These are phyloP conservation scores for Boletus calvinii DNA, from an alignment of 1,284 basidiomycete species.

Conservation along the genomic window DNA sequence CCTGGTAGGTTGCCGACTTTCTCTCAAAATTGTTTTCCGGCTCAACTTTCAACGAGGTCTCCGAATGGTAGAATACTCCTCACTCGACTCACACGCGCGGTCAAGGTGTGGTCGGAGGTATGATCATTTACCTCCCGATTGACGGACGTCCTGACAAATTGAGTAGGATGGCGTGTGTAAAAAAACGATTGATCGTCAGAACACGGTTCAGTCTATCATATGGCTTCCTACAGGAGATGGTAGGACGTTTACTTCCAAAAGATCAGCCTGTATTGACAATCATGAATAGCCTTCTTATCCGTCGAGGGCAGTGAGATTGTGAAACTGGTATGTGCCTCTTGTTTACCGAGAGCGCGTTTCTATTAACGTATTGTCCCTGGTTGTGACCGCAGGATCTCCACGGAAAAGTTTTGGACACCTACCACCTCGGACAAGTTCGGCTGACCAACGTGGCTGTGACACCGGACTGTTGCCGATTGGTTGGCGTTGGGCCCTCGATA, in stretches of 20 bases:
- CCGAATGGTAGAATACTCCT: conserved; percentile 60
- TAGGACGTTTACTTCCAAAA: conserved; percentile 28
- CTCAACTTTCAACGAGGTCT: conserved; percentile 46
- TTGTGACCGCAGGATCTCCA: conserved; percentile 45
- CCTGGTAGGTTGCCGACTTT: conserved; percentile 49
- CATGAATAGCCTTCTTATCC: conserved; percentile 50
- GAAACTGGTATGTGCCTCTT: conserved; percentile 41
- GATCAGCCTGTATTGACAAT: conserved; percentile 16
- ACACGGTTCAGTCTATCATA: conserved; percentile 61
- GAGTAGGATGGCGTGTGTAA: conserved; percentile 67
- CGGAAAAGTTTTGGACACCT: conserved; percentile 59
- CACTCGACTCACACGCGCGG: conserved; percentile 62
- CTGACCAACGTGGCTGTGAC: conserved; percentile 75
- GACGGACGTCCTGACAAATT: conserved; percentile 13
- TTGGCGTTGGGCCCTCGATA: conserved; percentile 70
- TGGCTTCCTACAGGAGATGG: conserved; percentile 73
- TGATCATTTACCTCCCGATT: conserved; percentile 23
- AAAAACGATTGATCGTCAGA: conserved; percentile 63
- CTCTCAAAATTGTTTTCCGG: neutral
- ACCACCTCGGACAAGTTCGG: conserved; percentile 64
- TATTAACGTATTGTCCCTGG: conserved; percentile 17
- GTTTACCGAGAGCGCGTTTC: conserved; percentile 5
- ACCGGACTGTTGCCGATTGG: conserved; percentile 60
- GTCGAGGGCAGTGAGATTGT: conserved; percentile 53
- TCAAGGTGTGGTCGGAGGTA: conserved; percentile 76